These are phyloP conservation scores for Clathrus columnatus DNA, from an alignment of 768 basidiomycete species.

Conservation along the genomic window DNA sequence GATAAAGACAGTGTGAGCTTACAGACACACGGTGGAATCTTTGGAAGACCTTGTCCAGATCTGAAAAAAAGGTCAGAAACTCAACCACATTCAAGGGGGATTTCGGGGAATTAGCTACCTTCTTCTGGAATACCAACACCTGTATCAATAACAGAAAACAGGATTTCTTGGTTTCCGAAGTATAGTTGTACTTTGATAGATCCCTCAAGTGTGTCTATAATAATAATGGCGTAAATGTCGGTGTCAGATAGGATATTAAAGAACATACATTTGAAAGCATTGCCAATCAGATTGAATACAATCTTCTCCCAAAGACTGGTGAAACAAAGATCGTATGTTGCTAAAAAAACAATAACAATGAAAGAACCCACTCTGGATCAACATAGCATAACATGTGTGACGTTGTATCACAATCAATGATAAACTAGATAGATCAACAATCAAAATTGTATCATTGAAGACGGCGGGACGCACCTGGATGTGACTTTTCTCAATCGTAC, in stretches of 20 bases:
- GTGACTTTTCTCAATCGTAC: constrained; percentile 24
- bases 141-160: constrained; percentile 28
- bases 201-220: constrained; percentile 25
- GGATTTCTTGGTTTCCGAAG: constrained; percentile 19
- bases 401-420: constrained; percentile 20
- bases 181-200: constrained; percentile 23
- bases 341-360: not conserved
- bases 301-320: constrained; percentile 16
- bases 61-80: constrained; percentile 6
- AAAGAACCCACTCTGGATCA: constrained; percentile 20
- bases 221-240: constrained; percentile 14
- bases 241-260: constrained; percentile 11
- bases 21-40: constrained; percentile 29
- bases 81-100: not conserved
- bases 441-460: not conserved
- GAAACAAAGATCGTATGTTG: not conserved
- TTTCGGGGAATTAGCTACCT: constrained; percentile 12
- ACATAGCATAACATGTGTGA: constrained; percentile 19
- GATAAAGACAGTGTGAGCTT: constrained; percentile 1
- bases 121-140: constrained; percentile 29
- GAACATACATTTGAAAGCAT: constrained; percentile 27
- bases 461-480: constrained; percentile 11
- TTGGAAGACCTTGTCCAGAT: constrained; percentile 23
- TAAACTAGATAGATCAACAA: constrained; percentile 14
- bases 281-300: constrained; percentile 28